phyloP scores from a whole-genome alignment of 148 eudicot genomes.

The Silene uniflora region DNA sequence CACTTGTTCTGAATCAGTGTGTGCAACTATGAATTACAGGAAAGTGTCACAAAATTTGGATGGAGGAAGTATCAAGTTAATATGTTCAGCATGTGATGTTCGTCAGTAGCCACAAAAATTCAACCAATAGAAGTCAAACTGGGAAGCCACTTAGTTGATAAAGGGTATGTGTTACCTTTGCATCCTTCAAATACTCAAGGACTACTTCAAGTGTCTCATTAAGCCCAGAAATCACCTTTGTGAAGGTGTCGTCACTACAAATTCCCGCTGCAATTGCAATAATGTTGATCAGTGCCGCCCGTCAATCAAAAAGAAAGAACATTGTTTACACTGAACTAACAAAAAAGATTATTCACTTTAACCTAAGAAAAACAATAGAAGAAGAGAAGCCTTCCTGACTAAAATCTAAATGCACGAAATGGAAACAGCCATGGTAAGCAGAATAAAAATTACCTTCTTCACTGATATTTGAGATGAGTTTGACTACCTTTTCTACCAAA shows the following conservation, averaged over 20 bases:
- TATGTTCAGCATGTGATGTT: neutral
- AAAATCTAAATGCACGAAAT: neutral
- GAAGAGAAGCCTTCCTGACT: neutral
- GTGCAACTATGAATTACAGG: too few relatives aligned
- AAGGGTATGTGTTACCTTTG: slow-evolving; percentile 47
- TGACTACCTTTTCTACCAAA: slow-evolving; percentile 76
- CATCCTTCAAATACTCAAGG: slow-evolving; percentile 85
- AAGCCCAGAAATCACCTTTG: slow-evolving; percentile 69
- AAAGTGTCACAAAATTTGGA: too few relatives aligned
- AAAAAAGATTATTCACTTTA: neutral
- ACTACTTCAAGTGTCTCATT: slow-evolving; percentile 72
- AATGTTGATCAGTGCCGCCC: neutral
- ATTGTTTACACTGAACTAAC: neutral
- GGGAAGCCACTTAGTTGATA: neutral
- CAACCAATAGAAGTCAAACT: neutral
- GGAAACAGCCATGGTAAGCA: neutral
- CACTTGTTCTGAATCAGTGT: too few relatives aligned
- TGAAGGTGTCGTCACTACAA: slow-evolving; percentile 55
- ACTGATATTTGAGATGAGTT: slow-evolving; percentile 56
- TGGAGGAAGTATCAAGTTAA: neutral
- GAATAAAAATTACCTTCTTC: slow-evolving; percentile 52
- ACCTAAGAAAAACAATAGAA: neutral
- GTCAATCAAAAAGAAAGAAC: neutral
- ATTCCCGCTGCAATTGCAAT: slow-evolving; percentile 32
- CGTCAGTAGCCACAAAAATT: neutral